Evolutionary conservation across 1,139 yeast genomes (phyloP).

Genomic region (Pichia sp.): DNA sequence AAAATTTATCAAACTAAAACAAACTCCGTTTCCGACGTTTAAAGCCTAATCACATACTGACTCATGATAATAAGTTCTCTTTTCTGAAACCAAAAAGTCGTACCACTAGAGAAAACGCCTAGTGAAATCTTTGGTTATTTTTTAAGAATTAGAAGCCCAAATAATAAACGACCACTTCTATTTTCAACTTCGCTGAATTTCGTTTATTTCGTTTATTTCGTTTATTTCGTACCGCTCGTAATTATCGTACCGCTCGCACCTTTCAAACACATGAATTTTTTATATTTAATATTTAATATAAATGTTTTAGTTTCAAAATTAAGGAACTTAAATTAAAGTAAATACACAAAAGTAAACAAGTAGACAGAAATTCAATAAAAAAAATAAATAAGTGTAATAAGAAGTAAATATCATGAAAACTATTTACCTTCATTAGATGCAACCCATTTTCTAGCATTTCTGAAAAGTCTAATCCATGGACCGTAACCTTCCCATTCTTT

Average conservation of each 20-base stretch:
- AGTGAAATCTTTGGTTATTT: too few relatives aligned
- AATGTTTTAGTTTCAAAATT: neutral
- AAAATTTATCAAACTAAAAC: neutral
- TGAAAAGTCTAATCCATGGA: slow-evolving; percentile 93
- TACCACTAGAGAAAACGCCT: neutral
- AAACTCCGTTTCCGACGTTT: neutral
- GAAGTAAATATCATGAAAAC: neutral
- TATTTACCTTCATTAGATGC: slow-evolving; percentile 25
- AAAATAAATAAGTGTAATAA: neutral
- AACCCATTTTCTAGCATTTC: slow-evolving; percentile 94
- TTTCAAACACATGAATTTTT: too few relatives aligned
- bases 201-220: neutral
- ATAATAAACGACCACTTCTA: neutral
- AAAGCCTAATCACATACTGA: slow-evolving; percentile 9
- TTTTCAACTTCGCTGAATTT: neutral
- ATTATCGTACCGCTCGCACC: neutral
- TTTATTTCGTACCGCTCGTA: neutral
- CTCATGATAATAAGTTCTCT: slow-evolving; percentile 7
- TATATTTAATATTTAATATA: too few relatives aligned
- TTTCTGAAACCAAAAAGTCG: neutral
- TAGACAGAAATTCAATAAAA: neutral
- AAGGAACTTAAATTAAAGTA: neutral
- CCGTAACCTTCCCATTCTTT: slow-evolving; percentile 67
- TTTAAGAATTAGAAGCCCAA: neutral
- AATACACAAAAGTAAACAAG: neutral